phyloP scores from a whole-genome alignment of 257 asterid species.

The Fraxinus americana region DNA sequence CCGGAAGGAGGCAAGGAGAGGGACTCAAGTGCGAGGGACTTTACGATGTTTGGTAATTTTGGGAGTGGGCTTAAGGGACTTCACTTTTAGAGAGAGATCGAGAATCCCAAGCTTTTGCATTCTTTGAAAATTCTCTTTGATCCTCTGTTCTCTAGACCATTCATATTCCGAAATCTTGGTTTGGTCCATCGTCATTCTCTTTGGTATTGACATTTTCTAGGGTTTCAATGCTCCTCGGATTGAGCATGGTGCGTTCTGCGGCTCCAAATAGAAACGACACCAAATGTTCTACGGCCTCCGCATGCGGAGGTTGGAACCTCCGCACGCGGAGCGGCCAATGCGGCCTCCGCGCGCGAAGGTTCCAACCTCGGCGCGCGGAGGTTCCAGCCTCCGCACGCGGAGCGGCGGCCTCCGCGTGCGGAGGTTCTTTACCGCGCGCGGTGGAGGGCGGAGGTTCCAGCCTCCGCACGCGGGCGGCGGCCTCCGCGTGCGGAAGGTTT shows the following conservation, averaged over 20 bases:
- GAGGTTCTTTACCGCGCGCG: too few species aligned
- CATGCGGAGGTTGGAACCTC: too few species aligned
- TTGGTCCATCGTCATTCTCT: slow-evolving; percentile 28
- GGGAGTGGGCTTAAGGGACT: slow-evolving; percentile 42
- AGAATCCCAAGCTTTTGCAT: slow-evolving; percentile 83
- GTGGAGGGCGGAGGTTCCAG: too few species aligned
- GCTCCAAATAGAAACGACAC: too few species aligned
- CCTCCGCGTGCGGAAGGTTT: too few species aligned
- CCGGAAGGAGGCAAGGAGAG: slow-evolving; percentile 50
- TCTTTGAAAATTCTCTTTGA: slow-evolving; percentile 74
- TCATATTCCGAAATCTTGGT: slow-evolving; percentile 52
- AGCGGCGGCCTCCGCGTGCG: too few species aligned
- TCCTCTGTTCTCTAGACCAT: slow-evolving; percentile 73
- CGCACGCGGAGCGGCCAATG: too few species aligned
- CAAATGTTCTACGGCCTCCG: too few species aligned
- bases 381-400: too few species aligned
- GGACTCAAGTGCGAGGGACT: slow-evolving; percentile 23
- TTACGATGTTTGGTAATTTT: slow-evolving; percentile 30
- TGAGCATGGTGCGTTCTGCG: slow-evolving; percentile 13
- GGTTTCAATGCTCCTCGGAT: not conserved
- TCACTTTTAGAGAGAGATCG: slow-evolving; percentile 66
- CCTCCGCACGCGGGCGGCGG: too few species aligned
- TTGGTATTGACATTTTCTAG: not conserved
- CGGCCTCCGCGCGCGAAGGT: too few species aligned
- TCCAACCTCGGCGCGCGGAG: too few species aligned